Conservation (phyloP, 2,329 filamentous ascomycete species). For the Blastomyces parvus region DNA sequence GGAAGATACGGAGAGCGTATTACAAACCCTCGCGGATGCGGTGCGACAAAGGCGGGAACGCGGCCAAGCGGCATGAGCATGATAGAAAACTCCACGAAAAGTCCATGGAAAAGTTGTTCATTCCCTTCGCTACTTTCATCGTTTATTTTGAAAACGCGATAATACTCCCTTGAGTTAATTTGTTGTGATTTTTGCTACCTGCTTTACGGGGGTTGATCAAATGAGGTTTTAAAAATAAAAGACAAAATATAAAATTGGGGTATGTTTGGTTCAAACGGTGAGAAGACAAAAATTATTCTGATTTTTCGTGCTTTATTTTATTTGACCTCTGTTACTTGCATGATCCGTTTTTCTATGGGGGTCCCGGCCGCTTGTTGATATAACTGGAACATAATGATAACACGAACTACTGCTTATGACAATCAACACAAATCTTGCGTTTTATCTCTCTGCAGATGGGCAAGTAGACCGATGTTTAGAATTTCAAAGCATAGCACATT, state of each 20-base stretch:
- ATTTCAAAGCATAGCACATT: not conserved
- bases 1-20: slow-evolving; percentile 74
- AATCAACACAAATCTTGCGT: not conserved
- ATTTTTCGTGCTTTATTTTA: not conserved
- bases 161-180: not conserved
- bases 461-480: not conserved
- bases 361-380: not conserved
- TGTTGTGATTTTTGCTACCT: not conserved
- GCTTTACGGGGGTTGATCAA: not conserved
- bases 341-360: not conserved
- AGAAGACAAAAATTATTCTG: not conserved
- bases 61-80: not conserved
- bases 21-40: slow-evolving; percentile 68
- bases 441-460: not conserved
- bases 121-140: no score
- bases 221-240: not conserved
- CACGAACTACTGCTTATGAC: not conserved
- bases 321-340: not conserved
- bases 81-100: not conserved
- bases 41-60: slow-evolving; percentile 54
- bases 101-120: not conserved
- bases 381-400: not conserved
- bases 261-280: not conserved
- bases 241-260: not conserved
- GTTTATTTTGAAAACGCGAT: no score